Conservation (phyloP, 805 yeast species). For the Kluyveromyces starmeri region DNA sequence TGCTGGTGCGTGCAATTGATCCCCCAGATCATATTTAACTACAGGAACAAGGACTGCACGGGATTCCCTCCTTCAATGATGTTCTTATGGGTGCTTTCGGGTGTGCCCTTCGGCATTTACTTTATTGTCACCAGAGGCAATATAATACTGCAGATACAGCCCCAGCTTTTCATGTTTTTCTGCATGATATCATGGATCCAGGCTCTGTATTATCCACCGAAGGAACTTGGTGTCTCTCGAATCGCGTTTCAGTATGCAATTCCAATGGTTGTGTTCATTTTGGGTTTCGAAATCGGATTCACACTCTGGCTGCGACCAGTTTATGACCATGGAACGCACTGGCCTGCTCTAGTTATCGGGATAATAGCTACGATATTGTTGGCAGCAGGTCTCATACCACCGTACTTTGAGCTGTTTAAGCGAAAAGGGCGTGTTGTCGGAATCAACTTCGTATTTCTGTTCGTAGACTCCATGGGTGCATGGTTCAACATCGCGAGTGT, state of each 20-base stretch:
- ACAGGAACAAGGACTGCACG: conserved; percentile 63
- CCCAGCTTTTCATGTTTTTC: conserved; percentile 69
- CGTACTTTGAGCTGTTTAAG: conserved; percentile 75
- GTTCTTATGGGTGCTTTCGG: conserved; percentile 70
- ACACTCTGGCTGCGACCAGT: conserved; percentile 60
- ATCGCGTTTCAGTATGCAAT: conserved; percentile 29
- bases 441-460: conserved; percentile 70
- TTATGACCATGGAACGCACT: conserved; percentile 40
- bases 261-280: conserved; percentile 35
- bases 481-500: conserved; percentile 61
- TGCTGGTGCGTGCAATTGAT: conserved; percentile 88
- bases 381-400: conserved; percentile 77
- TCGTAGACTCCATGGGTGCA: conserved; percentile 77
- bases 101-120: conserved; percentile 81
- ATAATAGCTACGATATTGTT: conserved; percentile 67
- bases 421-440: conserved; percentile 83
- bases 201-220: conserved; percentile 68
- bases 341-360: conserved; percentile 82
- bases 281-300: conserved; percentile 62
- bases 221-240: conserved; percentile 28
- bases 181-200: conserved; percentile 63
- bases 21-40: conserved; percentile 77
- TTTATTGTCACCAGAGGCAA: conserved; percentile 64
- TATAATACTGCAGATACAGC: conserved; percentile 77
- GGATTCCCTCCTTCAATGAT: conserved; percentile 88